Base-by-base conservation (phyloP, 352 stramenopile genomes). In the Phytophthora ramorum region DNA sequence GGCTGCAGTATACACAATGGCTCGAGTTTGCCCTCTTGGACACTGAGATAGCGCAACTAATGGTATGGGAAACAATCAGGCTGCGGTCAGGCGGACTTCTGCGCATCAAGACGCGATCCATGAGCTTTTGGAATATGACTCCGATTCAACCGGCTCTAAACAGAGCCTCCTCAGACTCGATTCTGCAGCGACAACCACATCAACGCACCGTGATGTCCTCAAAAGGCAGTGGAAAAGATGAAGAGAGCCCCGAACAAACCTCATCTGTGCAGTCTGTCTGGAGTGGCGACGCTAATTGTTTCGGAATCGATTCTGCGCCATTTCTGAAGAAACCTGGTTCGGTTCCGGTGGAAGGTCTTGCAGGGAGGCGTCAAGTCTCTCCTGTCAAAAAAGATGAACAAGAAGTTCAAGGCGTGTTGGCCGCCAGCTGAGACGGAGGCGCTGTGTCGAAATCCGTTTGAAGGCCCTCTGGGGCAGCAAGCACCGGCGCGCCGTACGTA, bases 351-450 rank as follows among this genome's bases (percentile, higher is more conserved):
- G 35, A 63, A 47, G 51, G 45, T 8, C 16, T 50, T 45, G 20
- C 35, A 43, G 63, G 48, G 7, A 30, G 40, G 14, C 60, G 45
- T 17, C 63, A 56, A 38, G 19, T 90, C 19, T 75, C 58, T 90
- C 3, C 56, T 90, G n/a, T 79, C 77, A 1, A 72, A 65, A 22
- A 74, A 71, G 7, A 75, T 89, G 73, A 62, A 41, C 17, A 84
- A 84, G 48, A 90, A 86, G 44, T 87, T 81, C 40, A 67, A 76
- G 41, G 49, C 67, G 13, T 80, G 66, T 17, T 81, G 70, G 47
- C 50, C 75, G 28, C 48, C 66, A 19, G 44, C 66, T 35, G 63
- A 69, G 7, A 30, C 47, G 7, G 63, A 81, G 9, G 35, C 37
- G 22, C 45, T 82, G 30, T 44, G 37, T 9, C 62, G 78, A 35